Conservation (phyloP, 2,329 filamentous ascomycete species). For the Laburnicola sp. region DNA sequence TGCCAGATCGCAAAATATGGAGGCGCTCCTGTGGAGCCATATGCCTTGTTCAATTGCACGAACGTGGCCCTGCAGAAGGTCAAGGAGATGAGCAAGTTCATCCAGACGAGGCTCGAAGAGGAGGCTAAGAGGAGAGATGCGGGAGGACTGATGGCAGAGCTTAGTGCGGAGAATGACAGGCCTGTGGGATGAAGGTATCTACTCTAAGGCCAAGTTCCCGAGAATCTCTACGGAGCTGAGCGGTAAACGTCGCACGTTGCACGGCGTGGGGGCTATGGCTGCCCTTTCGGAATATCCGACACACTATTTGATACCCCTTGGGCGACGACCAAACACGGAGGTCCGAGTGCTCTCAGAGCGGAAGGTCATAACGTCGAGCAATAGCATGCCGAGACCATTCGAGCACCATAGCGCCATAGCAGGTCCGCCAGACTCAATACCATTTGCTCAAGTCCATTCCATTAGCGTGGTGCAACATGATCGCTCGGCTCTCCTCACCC, state of each 20-base stretch:
- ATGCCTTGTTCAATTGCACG: slow-evolving; percentile 75
- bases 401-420: no score
- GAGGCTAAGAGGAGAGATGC: slow-evolving; percentile 78
- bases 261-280: not conserved
- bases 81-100: slow-evolving; percentile 73
- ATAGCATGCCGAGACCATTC: not conserved
- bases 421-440: no score
- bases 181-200: slow-evolving; percentile 7
- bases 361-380: not conserved
- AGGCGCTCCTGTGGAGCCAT: slow-evolving; percentile 78
- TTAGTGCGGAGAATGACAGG: slow-evolving; percentile 79
- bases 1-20: slow-evolving; percentile 91
- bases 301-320: slow-evolving; percentile 2
- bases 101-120: slow-evolving; percentile 73
- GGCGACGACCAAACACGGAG: slow-evolving; percentile 2
- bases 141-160: slow-evolving; percentile 77
- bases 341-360: not conserved
- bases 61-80: slow-evolving; percentile 75
- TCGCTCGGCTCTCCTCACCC: no score
- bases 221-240: not conserved
- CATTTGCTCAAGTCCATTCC: no score
- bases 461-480: no score
- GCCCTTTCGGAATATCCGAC: not conserved
- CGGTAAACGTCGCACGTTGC: slow-evolving; percentile 1
- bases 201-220: not conserved